These are phyloP conservation scores for Sporothrix schenckii DNA, from an alignment of 2,329 filamentous ascomycete genomes.

Conservation along the genomic window DNA sequence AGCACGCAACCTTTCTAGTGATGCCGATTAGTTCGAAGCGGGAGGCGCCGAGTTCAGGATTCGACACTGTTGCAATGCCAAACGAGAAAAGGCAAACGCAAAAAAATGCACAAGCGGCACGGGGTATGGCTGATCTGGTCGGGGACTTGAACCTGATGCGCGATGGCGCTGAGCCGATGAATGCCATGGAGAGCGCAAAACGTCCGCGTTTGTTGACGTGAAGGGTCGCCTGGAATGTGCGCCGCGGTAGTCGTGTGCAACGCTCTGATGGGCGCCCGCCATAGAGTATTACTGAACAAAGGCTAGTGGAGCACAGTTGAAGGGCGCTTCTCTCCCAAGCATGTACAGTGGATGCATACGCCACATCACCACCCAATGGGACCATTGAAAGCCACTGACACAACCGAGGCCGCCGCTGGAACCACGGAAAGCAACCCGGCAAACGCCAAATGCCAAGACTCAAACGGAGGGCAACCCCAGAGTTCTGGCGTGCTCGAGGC, in stretches of 20 bases:
- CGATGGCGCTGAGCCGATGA: background rate
- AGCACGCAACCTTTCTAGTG: background rate
- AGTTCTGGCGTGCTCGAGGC: too few species aligned
- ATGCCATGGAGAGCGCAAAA: too few species aligned
- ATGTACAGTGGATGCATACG: too few species aligned
- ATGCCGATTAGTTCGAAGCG: background rate
- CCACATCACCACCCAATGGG: too few species aligned
- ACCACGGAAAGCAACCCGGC: background rate
- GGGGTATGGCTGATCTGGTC: background rate
- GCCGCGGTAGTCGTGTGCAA: constrained; percentile 2
- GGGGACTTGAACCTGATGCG: background rate
- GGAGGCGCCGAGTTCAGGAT: background rate
- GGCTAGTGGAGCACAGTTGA: background rate
- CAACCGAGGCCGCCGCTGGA: too few species aligned
- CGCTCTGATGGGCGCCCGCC: background rate
- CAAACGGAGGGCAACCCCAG: constrained; percentile 5
- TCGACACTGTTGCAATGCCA: background rate
- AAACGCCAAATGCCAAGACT: constrained; percentile 7
- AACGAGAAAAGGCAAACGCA: background rate
- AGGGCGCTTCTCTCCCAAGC: background rate
- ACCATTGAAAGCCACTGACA: background rate
- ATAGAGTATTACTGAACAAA: too few species aligned
- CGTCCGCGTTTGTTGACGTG: background rate
- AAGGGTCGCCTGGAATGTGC: background rate
- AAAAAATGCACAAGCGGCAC: background rate